Evolutionary conservation across 768 basidiomycete species (phyloP), one percentile per base, ranked within the genome.

Genomic region (Trametes cinnabarina): DNA sequence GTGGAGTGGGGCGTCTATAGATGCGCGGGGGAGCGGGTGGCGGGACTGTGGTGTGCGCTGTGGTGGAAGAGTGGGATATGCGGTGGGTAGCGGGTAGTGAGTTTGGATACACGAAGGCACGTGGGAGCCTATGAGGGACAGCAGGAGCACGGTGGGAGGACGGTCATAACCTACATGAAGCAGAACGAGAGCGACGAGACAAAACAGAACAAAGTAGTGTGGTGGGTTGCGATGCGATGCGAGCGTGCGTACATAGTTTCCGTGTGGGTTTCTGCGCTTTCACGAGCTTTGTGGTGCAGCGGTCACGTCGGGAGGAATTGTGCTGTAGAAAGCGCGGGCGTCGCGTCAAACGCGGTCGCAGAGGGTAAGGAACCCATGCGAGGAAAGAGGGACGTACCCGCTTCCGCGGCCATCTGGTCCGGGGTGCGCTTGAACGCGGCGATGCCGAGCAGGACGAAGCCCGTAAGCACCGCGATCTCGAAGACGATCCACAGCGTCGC

Each of bases 401-500:
- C 91, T 78, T 93, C 84, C 9, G 77, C 78, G 62, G 79, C 72
- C 86, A 90, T 88, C 69, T 88, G 74, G 39, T 77, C 79, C 23
- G 73, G 69, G 12, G 83, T 79, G 50, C 79, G 75, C 82, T 92
- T 91, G 83, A 96, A 98, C 4, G 85, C 84, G 56, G 77, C 82
- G 37, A 96, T 85, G 15, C 94, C 94, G 9, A 94, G 74, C 54
- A 96, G 78, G 4, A 88, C 77, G 67, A 94, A 94, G 11, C 85
- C 87, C 47, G 85, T 84, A 46, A 95, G 79, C 10, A 86, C 84
- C 1, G 80, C 82, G 26, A 89, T 65, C 65, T 92, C 85, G 72
- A 94, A 94, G 4, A 88, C 54, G 51, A 94, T 84, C 94, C 93
- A 96, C 47, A 91, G 73, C 8, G 84, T 74, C 6, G 90, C 92